Base-by-base conservation (phyloP, 139 green algal species). In the Picochlorum sp. region DNA sequence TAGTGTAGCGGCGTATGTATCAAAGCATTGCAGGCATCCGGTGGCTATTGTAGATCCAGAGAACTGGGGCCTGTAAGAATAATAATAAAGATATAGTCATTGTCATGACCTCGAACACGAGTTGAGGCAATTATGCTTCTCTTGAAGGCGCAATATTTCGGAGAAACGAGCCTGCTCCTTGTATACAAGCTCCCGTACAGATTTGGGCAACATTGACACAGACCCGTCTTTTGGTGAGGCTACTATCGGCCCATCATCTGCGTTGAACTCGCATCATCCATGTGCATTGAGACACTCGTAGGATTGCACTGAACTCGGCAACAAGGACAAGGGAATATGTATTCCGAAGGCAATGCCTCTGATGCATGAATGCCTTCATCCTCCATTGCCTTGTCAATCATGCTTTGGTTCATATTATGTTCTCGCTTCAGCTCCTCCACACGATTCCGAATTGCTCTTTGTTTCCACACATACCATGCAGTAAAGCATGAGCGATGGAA, bases 1-100 rank as follows among this genome's bases (percentile, higher is more conserved):
- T 24, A 49, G 23, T 8, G 70, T 77, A 49, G 65, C 70, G 0
- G 15, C 45, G 11, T 54, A 61, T 38, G 24, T 77, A 4, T 41
- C 57, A 4, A 34, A 45, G 5, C 54, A 77, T 37, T 77, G 70
- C 55, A 45, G 21, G 15, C 57, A 57, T 13, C 70, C 70, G 1
- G 4, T 65, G 11, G 64, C 65, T 0, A 51, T 73, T 2, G 57
- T 77, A 14, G 57, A 65, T 32, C 51, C 51, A 30, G 9, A 59
- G 10, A 41, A 41, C 4, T 54, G 47, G 47, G 2, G 47, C 10
- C 18, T 52, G 11, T 52, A n/a, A 18, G 16, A 50, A 50, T 50
- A 50, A 24, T 24, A 24, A 24, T 2, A 24, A 24, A 24, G 23
- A 24, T 24, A 24, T 24, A 24, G 1, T 15, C 14, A 8, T 24